phyloP scores from a whole-genome alignment of 345 rosid genomes.

The Noccaea bulbosa region DNA sequence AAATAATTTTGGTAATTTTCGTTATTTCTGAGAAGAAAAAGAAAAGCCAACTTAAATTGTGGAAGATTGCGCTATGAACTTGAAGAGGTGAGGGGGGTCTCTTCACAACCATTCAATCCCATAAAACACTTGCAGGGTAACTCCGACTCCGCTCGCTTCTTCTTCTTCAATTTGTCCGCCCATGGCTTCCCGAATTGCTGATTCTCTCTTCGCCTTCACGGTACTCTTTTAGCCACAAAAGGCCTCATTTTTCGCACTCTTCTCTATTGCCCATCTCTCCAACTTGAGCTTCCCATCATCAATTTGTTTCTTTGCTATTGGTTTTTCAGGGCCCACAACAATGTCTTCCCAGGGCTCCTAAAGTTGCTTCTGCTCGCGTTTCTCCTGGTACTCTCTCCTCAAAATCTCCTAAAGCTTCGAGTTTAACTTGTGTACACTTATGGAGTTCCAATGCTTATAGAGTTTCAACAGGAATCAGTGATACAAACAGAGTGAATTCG shows the following conservation, averaged over 20 bases:
- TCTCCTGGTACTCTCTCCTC: conserved; percentile 58
- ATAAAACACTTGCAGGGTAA: conserved; percentile 21
- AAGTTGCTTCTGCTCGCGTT: conserved; percentile 47
- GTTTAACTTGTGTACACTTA: neutral
- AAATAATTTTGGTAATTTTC: neutral
- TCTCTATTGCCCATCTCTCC: conserved; percentile 19
- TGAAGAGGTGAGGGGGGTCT: conserved; percentile 35
- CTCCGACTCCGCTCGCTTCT: conserved; percentile 5
- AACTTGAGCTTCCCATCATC: conserved; percentile 23
- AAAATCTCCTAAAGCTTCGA: conserved; percentile 4
- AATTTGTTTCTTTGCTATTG: conserved; percentile 35
- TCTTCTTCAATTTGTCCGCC: conserved; percentile 39
- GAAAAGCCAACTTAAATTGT: conserved; percentile 28
- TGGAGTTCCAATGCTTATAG: conserved; percentile 3
- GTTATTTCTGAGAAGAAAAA: neutral
- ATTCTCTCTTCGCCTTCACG: conserved; percentile 61
- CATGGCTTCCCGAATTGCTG: conserved; percentile 76
- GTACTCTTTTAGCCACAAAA: conserved; percentile 39
- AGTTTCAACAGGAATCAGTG: conserved; percentile 1
- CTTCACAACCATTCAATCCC: conserved; percentile 41
- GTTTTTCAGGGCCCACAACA: conserved; percentile 63
- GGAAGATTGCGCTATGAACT: conserved; percentile 19
- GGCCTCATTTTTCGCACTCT: conserved; percentile 12
- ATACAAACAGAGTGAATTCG: neutral
- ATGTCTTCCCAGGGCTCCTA: conserved; percentile 52